A percentile compares a stretch with the other conserved stretches of the same genome.
These are phyloP conservation scores for Pleurotus pulmonarius DNA, from an alignment of 768 basidiomycete genomes.

Conservation along the genomic window DNA sequence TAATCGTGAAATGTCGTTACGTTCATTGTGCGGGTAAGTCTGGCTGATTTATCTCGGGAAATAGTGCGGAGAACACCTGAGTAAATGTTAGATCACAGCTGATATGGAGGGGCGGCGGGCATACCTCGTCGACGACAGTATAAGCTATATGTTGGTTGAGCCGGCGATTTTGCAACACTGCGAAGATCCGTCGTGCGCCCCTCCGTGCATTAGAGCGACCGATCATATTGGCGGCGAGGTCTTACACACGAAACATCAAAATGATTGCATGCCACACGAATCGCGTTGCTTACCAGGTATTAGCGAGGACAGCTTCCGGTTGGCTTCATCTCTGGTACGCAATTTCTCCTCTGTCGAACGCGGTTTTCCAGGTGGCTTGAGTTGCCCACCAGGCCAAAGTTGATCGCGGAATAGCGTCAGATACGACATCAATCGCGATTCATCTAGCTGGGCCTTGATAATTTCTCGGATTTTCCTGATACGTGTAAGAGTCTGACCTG, in stretches of 20 bases:
- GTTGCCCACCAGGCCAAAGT: slow-evolving; percentile 84
- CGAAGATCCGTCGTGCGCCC: slow-evolving; percentile 89
- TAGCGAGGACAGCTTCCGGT: slow-evolving; percentile 83
- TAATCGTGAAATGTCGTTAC: slow-evolving; percentile 6
- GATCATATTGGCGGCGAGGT: slow-evolving; percentile 96
- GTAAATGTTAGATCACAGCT: neutral
- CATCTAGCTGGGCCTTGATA: slow-evolving; percentile 58
- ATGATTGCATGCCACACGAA: neutral
- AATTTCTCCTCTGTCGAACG: slow-evolving; percentile 80
- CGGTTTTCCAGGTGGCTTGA: slow-evolving; percentile 55
- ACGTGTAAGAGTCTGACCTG: slow-evolving; percentile 6
- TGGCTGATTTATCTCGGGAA: slow-evolving; percentile 42
- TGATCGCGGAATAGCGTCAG: slow-evolving; percentile 66
- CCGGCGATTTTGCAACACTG: slow-evolving; percentile 90
- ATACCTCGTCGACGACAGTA: slow-evolving; percentile 86
- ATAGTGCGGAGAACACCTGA: slow-evolving; percentile 57
- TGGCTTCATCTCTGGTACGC: slow-evolving; percentile 81
- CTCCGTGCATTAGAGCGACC: slow-evolving; percentile 94
- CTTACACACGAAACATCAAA: slow-evolving; percentile 33
- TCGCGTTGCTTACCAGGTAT: slow-evolving; percentile 68
- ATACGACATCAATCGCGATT: slow-evolving; percentile 64
- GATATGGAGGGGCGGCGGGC: slow-evolving; percentile 13
- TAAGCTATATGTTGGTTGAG: slow-evolving; percentile 92
- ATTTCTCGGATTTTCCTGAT: slow-evolving; percentile 85
- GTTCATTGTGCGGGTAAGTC: neutral